These are phyloP conservation scores for Bisporella sp. DNA, from an alignment of 2,329 filamentous ascomycete species.

Conservation along the genomic window DNA sequence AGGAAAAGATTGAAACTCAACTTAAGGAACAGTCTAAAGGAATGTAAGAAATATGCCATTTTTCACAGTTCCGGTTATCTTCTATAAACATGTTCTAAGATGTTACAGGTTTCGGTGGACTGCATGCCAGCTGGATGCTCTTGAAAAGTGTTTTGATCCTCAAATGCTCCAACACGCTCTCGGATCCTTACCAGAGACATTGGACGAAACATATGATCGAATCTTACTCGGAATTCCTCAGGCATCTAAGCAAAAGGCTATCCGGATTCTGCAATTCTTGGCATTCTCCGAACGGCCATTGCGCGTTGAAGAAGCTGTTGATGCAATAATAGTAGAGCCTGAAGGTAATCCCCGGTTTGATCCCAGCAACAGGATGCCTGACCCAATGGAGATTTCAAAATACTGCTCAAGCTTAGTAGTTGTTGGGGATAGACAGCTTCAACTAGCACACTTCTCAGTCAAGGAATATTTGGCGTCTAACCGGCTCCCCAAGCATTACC, in stretches of 20 bases:
- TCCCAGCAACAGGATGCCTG: constrained; percentile 16
- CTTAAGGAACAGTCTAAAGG: constrained; percentile 20
- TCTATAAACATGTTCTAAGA: neutral
- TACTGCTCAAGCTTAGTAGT: constrained; percentile 17
- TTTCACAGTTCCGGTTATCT: neutral
- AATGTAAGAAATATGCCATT: constrained; percentile 19
- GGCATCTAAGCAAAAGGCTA: constrained; percentile 16
- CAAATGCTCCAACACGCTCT: constrained; percentile 4
- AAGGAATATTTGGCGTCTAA: constrained; percentile 20
- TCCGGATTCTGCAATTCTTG: constrained; percentile 22
- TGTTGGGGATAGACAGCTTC: no score
- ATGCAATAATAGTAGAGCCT: constrained; percentile 23
- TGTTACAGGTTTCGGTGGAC: constrained; percentile 21
- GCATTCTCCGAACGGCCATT: constrained; percentile 21
- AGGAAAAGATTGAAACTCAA: constrained; percentile 15
- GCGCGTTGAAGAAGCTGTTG: constrained; percentile 21
- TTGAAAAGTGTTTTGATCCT: constrained; percentile 15
- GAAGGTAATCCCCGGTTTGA: constrained; percentile 17
- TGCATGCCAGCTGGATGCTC: constrained; percentile 23
- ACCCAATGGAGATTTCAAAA: constrained; percentile 17
- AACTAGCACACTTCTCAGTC: constrained; percentile 25
- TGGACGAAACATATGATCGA: constrained; percentile 18
- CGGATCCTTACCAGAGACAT: constrained; percentile 6
- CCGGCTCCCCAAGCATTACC: no score
- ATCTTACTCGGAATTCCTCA: constrained; percentile 18